Evolutionary conservation across 2,329 filamentous ascomycete species (phyloP).

Genomic region (Fusarium subglutinans): DNA sequence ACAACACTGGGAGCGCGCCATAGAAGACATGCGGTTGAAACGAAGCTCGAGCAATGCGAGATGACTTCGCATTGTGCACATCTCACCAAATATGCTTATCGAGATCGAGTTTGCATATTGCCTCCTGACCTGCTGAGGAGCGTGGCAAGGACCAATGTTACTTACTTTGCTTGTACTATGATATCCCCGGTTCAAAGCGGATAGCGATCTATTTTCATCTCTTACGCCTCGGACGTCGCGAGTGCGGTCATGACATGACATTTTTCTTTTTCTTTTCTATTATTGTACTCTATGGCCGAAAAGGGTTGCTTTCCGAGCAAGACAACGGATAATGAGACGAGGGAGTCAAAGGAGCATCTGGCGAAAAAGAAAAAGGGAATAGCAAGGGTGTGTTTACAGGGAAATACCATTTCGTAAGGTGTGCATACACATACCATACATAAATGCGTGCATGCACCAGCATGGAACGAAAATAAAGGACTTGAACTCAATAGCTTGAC

Average conservation of each 20-base stretch:
- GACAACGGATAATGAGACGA: constrained; percentile 1
- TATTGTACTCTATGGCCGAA: constrained; percentile 3
- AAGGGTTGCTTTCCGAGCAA: constrained; percentile 8
- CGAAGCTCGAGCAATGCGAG: background rate
- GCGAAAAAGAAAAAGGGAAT: constrained; percentile 10
- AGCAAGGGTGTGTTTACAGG: constrained; percentile 3
- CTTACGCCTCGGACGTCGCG: background rate
- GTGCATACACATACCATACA: constrained; percentile 4
- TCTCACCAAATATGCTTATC: background rate
- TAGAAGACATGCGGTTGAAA: background rate
- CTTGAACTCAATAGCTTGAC: background rate
- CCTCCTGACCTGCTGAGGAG: constrained; percentile 3
- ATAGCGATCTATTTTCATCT: constrained; percentile 29
- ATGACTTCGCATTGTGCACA: background rate
- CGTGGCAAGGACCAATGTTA: constrained; percentile 8
- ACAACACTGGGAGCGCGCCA: background rate
- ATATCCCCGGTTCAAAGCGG: constrained; percentile 35
- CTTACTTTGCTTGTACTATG: constrained; percentile 33
- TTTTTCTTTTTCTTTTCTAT: constrained; percentile 12
- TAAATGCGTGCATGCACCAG: background rate
- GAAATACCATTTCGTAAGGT: background rate
- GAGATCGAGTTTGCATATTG: background rate
- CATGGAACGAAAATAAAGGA: background rate
- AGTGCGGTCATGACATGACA: background rate
- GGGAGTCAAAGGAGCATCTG: constrained; percentile 25